Evolutionary conservation across 306 rosid genomes (phyloP).

Genomic region (Rosa chinensis): DNA sequence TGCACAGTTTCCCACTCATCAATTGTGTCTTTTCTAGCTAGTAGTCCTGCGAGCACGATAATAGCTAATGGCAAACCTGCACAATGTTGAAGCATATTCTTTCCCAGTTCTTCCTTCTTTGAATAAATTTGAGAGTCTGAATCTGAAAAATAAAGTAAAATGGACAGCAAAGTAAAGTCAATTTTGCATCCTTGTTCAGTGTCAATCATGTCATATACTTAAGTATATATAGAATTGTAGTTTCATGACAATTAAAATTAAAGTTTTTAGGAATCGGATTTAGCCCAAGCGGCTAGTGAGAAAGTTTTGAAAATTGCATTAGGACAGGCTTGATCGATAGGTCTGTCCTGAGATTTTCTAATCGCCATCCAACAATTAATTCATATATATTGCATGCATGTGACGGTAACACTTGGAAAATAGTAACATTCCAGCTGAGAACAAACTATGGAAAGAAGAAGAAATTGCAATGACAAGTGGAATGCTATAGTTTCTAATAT

Average conservation of each 20-base stretch:
- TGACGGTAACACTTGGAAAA: too few relatives aligned
- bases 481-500: too few relatives aligned
- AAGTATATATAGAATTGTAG: background rate
- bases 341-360: too few relatives aligned
- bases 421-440: too few relatives aligned
- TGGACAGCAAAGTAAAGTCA: background rate
- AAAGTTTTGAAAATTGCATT: too few relatives aligned
- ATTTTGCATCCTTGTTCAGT: background rate
- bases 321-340: too few relatives aligned
- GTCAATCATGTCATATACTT: too few relatives aligned
- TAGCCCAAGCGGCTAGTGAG: too few relatives aligned
- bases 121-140: background rate
- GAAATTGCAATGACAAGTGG: too few relatives aligned
- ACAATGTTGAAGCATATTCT: slow-evolving; percentile 11
- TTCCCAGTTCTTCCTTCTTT: background rate
- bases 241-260: background rate
- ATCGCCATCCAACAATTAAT: too few relatives aligned
- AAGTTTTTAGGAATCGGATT: too few relatives aligned
- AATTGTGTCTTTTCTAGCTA: background rate
- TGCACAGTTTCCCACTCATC: slow-evolving; percentile 31
- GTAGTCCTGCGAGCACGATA: slow-evolving; percentile 13
- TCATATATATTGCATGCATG: too few relatives aligned
- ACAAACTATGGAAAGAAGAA: background rate
- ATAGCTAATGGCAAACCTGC: slow-evolving; percentile 20
- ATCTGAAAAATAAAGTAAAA: background rate